These are phyloP conservation scores for Rauvolfia tetraphylla DNA, from an alignment of 257 asterid species.

Conservation along the genomic window DNA sequence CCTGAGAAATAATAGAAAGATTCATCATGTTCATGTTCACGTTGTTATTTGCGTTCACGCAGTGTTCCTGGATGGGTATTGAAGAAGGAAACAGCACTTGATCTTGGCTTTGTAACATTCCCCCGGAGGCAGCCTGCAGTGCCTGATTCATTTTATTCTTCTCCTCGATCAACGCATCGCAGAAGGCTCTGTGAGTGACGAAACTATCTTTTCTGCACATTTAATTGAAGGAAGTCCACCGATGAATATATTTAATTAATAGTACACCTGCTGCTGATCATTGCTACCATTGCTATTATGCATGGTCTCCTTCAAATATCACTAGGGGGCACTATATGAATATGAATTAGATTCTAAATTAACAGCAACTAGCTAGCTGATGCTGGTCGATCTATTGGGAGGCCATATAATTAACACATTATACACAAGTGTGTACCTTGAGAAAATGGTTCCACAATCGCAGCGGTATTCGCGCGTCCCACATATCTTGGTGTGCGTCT, in stretches of 20 bases:
- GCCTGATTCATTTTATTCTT: constrained; percentile 17
- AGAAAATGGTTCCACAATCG: constrained; percentile 27
- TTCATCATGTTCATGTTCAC: too few species aligned
- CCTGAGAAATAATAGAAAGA: constrained; percentile 5
- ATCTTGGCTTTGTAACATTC: constrained; percentile 15
- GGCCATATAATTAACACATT: too few species aligned
- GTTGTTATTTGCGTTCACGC: neutral
- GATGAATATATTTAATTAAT: too few species aligned
- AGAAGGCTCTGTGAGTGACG: constrained; percentile 28
- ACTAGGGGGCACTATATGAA: too few species aligned
- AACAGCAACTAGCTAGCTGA: too few species aligned
- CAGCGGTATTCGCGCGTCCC: constrained; percentile 27
- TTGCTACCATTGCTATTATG: neutral
- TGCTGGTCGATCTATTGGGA: too few species aligned
- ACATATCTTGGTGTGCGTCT: constrained; percentile 26
- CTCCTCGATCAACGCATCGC: constrained; percentile 23
- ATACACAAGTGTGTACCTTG: constrained; percentile 15
- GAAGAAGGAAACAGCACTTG: constrained; percentile 9
- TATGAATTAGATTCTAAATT: too few species aligned
- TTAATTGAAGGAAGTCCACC: neutral
- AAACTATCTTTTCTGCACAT: constrained; percentile 24
- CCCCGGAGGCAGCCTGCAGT: neutral
- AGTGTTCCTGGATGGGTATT: neutral
- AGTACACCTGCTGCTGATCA: too few species aligned
- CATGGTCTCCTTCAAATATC: neutral